phyloP scores from a whole-genome alignment of 192 early-diverging fungal genomes.

The Backusella tuberculispora region DNA sequence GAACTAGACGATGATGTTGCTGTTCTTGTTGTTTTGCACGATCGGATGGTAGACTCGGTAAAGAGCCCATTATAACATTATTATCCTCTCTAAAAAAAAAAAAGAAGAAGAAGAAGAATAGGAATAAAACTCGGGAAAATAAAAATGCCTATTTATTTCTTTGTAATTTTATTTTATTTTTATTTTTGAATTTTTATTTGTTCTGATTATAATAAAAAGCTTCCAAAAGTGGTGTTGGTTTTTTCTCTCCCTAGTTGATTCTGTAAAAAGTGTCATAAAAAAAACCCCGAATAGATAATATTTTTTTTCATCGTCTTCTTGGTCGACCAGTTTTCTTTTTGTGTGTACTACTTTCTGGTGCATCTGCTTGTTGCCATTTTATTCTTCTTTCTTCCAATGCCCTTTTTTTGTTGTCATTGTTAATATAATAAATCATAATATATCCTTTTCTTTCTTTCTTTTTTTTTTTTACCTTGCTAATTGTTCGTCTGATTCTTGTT shows the following conservation, averaged over 20 bases:
- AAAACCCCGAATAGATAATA: too few relatives aligned
- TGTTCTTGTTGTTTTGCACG: neutral
- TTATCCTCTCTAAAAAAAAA: neutral
- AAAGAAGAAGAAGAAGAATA: neutral
- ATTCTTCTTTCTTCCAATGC: conserved; percentile 36
- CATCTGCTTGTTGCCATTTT: conserved; percentile 34
- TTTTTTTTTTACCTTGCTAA: conserved; percentile 32
- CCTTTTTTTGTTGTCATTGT: neutral
- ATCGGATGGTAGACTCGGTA: neutral
- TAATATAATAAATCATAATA: neutral
- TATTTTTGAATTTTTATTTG: neutral
- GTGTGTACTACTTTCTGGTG: neutral
- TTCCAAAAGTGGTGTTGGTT: too few relatives aligned
- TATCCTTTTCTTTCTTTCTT: too few relatives aligned
- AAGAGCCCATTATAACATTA: conserved; percentile 9
- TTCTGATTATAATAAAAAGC: neutral
- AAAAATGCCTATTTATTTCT: neutral
- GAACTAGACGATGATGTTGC: neutral
- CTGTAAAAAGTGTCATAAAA: too few relatives aligned
- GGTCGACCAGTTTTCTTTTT: neutral
- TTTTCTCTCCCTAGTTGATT: too few relatives aligned
- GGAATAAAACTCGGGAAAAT: neutral
- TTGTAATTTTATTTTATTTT: neutral
- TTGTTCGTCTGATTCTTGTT: conserved; percentile 42
- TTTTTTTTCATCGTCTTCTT: neutral